Percentiles rank a stretch among this genome's conserved stretches.
These are phyloP conservation scores for Tremella yokohamensis DNA, from an alignment of 768 basidiomycete species.

Conservation along the genomic window DNA sequence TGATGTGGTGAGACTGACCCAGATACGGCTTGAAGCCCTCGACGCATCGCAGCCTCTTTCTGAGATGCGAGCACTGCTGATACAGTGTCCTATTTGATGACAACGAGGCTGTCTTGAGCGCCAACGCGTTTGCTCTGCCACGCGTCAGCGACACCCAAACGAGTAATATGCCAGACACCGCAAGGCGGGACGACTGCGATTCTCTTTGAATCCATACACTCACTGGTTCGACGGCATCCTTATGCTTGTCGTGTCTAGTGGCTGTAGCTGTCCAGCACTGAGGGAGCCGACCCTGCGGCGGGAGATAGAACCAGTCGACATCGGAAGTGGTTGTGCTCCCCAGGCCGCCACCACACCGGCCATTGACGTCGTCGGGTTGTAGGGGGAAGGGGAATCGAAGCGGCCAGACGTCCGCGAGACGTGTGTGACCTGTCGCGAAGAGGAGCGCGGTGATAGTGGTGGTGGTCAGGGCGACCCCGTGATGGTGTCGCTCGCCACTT, in stretches of 20 bases:
- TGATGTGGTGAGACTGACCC: constrained; percentile 27
- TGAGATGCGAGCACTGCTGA: constrained; percentile 41
- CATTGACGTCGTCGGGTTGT: not conserved
- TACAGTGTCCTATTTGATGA: constrained; percentile 43
- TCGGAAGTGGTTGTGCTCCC: constrained; percentile 3
- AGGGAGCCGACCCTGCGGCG: constrained; percentile 39
- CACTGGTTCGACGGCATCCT: constrained; percentile 47
- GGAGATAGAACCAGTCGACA: constrained; percentile 26
- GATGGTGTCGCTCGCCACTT: no score
- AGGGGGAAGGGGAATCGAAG: not conserved
- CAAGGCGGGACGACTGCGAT: no score
- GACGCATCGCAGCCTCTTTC: constrained; percentile 40
- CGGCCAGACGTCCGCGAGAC: not conserved
- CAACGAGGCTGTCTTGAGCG: constrained; percentile 49
- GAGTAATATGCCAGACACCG: no score
- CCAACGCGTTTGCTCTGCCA: constrained; percentile 45
- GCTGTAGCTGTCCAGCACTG: constrained; percentile 28
- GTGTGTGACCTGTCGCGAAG: no score
- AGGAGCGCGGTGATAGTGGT: no score
- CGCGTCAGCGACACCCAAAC: constrained; percentile 9
- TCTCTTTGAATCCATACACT: constrained; percentile 9
- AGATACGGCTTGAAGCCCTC: constrained; percentile 45
- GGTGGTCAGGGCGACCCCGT: no score
- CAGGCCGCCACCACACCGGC: not conserved
- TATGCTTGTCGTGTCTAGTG: constrained; percentile 41